A percentile compares a stretch with the other conserved stretches of the same genome.
These are phyloP conservation scores for Kwoniella newhampshirensis DNA, from an alignment of 768 basidiomycete genomes.

Conservation along the genomic window DNA sequence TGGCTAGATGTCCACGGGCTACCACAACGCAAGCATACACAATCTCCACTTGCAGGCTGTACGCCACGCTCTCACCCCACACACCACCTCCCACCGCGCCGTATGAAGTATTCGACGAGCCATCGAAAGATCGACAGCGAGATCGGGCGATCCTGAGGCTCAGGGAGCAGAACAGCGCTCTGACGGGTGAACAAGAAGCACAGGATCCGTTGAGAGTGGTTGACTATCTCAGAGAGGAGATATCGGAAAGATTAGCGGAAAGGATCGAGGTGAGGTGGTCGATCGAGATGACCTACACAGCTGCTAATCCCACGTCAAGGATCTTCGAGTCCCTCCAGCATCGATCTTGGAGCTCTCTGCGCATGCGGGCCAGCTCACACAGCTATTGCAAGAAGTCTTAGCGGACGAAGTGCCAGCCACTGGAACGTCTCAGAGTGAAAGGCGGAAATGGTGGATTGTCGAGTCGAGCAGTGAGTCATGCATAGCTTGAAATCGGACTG, in stretches of 20 bases:
- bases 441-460: constrained; percentile 69
- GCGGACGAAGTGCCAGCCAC: constrained; percentile 21
- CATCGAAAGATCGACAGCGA: constrained; percentile 71
- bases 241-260: constrained; percentile 87
- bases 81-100: constrained; percentile 59
- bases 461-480: constrained; percentile 73
- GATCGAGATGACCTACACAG: constrained; percentile 2
- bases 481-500: background rate
- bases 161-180: constrained; percentile 54
- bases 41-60: background rate
- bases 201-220: constrained; percentile 57
- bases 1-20: too few species aligned
- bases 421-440: constrained; percentile 57
- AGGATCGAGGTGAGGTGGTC: constrained; percentile 66
- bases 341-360: constrained; percentile 83
- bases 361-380: constrained; percentile 88
- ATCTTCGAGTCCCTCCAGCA: constrained; percentile 80
- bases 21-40: too few species aligned
- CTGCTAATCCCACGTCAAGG: constrained; percentile 58
- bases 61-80: constrained; percentile 40
- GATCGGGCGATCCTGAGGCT: constrained; percentile 65
- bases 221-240: constrained; percentile 88
- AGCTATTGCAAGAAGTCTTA: constrained; percentile 59
- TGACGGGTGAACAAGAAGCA: background rate
- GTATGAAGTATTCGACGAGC: constrained; percentile 84